phyloP scores from a whole-genome alignment of 257 asterid genomes.

The Nicotiana paniculata region DNA sequence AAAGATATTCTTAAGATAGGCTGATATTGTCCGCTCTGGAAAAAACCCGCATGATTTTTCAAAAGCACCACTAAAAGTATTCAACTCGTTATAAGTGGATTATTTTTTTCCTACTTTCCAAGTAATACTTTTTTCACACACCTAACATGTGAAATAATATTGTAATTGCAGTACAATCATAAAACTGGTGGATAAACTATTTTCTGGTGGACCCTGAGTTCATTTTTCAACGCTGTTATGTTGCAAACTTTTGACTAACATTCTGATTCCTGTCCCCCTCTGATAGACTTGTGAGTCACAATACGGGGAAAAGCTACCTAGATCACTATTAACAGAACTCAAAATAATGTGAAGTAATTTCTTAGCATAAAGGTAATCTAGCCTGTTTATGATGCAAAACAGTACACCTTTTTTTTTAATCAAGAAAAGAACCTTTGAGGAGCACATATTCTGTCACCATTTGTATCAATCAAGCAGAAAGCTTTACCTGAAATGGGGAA shows the following conservation, averaged over 20 bases:
- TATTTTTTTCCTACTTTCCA: too few relatives aligned
- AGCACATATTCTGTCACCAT: slow-evolving; percentile 9
- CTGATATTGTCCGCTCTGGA: too few relatives aligned
- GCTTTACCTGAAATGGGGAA: slow-evolving; percentile 37
- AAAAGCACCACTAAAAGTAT: too few relatives aligned
- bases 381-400: slow-evolving; percentile 23
- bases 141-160: too few relatives aligned
- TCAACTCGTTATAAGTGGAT: too few relatives aligned
- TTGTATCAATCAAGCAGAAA: slow-evolving; percentile 6
- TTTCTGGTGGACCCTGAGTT: slow-evolving; percentile 13
- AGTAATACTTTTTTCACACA: too few relatives aligned
- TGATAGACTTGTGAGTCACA: slow-evolving; percentile 21
- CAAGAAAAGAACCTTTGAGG: slow-evolving; percentile 30
- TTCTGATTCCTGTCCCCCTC: slow-evolving; percentile 32
- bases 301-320: not conserved
- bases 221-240: slow-evolving; percentile 5
- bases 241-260: slow-evolving; percentile 35
- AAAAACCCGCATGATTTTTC: too few relatives aligned
- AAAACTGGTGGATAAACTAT: not conserved
- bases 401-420: slow-evolving; percentile 31
- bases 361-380: slow-evolving; percentile 5
- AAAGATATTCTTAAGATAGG: too few relatives aligned
- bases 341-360: slow-evolving; percentile 14
- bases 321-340: not conserved
- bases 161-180: not conserved